Evolutionary conservation across 371 early-diverging fungal species (phyloP).

Genomic region (Capillidium rhysosporum): DNA sequence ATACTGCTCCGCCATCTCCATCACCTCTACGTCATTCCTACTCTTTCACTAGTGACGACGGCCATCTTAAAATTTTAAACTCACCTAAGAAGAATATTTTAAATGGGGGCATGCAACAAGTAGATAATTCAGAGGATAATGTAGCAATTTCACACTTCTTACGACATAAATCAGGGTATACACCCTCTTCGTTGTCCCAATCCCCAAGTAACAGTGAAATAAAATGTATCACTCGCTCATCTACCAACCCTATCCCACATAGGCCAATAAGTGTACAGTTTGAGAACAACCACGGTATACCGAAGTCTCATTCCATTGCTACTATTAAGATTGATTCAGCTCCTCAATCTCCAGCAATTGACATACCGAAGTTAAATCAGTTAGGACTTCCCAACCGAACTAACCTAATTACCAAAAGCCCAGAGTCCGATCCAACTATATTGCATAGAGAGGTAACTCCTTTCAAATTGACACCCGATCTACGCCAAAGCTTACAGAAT

Average conservation of each 20-base stretch:
- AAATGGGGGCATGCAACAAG: neutral
- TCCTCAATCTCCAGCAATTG: neutral
- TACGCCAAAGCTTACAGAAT: too few relatives aligned
- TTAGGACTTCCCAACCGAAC: neutral
- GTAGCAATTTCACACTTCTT: neutral
- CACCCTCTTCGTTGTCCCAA: neutral
- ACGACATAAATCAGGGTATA: neutral
- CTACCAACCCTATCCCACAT: neutral
- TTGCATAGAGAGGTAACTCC: neutral
- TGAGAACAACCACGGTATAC: neutral
- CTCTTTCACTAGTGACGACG: slow-evolving; percentile 5
- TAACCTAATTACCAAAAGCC: neutral
- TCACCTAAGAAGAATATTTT: neutral
- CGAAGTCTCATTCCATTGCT: neutral
- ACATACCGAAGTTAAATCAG: neutral
- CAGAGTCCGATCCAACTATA: neutral
- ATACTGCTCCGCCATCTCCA: slow-evolving; percentile 4
- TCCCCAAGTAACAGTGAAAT: neutral
- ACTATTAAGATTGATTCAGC: neutral
- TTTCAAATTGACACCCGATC: too few relatives aligned
- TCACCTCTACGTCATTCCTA: slow-evolving; percentile 5
- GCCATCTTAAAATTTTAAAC: neutral
- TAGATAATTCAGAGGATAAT: neutral
- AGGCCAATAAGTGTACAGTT: neutral
- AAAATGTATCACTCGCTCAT: too few relatives aligned